Evolutionary conservation across 2,329 filamentous ascomycete genomes (phyloP), one percentile per base, ranked within the genome.

Genomic region (Domatiomyces globalis): DNA sequence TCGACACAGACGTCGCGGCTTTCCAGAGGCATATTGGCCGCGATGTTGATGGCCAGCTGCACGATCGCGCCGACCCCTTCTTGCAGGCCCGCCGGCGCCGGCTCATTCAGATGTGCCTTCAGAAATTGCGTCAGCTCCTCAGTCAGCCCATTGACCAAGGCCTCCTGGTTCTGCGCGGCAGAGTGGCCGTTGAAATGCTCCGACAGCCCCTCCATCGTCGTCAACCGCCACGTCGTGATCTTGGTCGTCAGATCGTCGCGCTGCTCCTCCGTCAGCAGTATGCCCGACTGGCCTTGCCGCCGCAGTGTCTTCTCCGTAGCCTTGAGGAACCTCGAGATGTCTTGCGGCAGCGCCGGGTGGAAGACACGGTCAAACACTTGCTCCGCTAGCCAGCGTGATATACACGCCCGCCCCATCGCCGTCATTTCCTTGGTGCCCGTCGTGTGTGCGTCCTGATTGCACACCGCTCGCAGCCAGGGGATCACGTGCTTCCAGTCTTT

Each of bases 361-460:
- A 98, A 96, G 67, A 85, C 89, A 50, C 83, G 83, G 65, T 94
- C 83, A 65, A 96, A 94, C 44, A 96, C 79, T 63, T 94, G 87
- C 46, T 95, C 87, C 20, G 90, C 82, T 5, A 98, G 71, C 87
- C 90, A 98, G 54, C 83, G 80, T 25, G 85, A 85, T 60, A 98
- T 88, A 57, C 89, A 81, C 10, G 90, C 88, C 50, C 90, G 81
- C 15, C 92, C 92, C 20, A 94, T 84, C 4, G 89, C 89, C 5
- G 88, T 96, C 92, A 98, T 98, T 68, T 98, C 92, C 66, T 95
- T 89, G 64, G 89, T 94, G 55, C 89, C 92, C 8, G 84, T 87
- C 61, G 83, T 79, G 50, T 94, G 75, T 0, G 88, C 90, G 61
- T 94, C 89, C 49, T 84, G 76, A 66, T 90, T 95, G 58, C 94